Conservation (phyloP, 2,329 filamentous ascomycete genomes). For the Arthrobotrys megalospora region DNA sequence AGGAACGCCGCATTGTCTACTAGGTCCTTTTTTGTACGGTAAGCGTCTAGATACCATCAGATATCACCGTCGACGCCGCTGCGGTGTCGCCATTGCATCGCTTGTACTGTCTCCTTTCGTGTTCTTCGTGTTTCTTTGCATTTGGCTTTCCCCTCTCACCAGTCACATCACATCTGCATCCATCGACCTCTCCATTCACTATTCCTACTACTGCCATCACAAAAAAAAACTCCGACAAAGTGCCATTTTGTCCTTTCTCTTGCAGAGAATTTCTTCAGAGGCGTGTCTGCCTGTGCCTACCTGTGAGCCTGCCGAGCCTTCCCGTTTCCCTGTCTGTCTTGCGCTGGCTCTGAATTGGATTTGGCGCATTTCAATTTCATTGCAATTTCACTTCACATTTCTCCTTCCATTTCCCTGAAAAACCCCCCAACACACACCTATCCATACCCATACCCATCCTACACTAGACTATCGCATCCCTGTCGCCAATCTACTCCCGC, state of each 20-base stretch:
- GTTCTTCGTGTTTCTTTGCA: constrained; percentile 15
- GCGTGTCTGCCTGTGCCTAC: constrained; percentile 11
- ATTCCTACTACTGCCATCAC: not conserved
- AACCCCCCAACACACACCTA: constrained; percentile 9
- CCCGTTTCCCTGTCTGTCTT: constrained; percentile 57
- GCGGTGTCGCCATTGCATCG: constrained; percentile 42
- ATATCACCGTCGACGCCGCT: constrained; percentile 7
- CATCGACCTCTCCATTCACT: not conserved
- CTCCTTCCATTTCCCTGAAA: constrained; percentile 27
- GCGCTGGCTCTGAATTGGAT: constrained; percentile 21
- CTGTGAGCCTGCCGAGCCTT: constrained; percentile 40
- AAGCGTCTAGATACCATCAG: constrained; percentile 25
- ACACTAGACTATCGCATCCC: constrained; percentile 9
- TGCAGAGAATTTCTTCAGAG: constrained; percentile 9
- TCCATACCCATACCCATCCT: not conserved
- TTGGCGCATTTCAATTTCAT: constrained; percentile 30
- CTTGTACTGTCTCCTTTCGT: constrained; percentile 53
- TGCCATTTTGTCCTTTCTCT: not conserved
- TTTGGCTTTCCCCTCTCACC: constrained; percentile 7
- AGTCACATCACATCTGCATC: not conserved
- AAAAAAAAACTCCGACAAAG: not conserved
- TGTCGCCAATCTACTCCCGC: constrained; percentile 23
- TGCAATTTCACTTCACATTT: constrained; percentile 31
- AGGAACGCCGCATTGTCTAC: constrained; percentile 12
- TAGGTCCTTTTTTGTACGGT: constrained; percentile 27